phyloP scores from a whole-genome alignment of 208 protist genomes.

The Leishmania mexicana region DNA sequence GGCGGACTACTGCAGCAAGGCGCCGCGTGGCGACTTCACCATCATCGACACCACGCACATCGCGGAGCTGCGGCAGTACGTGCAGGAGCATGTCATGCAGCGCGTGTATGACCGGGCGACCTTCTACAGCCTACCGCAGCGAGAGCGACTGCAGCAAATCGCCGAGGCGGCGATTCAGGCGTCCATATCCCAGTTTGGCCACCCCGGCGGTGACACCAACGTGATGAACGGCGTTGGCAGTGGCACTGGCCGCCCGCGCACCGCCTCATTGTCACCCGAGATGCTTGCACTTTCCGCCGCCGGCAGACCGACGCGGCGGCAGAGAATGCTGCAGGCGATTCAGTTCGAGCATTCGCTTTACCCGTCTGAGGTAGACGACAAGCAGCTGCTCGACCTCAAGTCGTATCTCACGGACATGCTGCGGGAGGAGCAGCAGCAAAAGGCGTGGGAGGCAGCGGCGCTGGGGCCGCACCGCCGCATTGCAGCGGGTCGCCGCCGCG shows the following conservation, averaged over 20 bases:
- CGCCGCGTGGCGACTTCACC: slow-evolving; percentile 71
- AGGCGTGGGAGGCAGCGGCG: slow-evolving; percentile 29
- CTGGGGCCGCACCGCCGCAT: slow-evolving; percentile 25
- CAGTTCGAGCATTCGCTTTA: slow-evolving; percentile 88
- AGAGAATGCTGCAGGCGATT: slow-evolving; percentile 46
- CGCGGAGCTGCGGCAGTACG: slow-evolving; percentile 58
- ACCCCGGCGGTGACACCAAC: slow-evolving; percentile 33
- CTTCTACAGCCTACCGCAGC: slow-evolving; percentile 70
- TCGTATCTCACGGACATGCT: slow-evolving; percentile 80
- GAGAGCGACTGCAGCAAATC: slow-evolving; percentile 48
- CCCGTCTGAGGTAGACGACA: slow-evolving; percentile 74
- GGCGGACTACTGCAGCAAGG: slow-evolving; percentile 72
- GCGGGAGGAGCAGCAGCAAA: slow-evolving; percentile 45
- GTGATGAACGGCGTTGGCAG: slow-evolving; percentile 17
- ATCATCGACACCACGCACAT: slow-evolving; percentile 76
- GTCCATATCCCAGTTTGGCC: slow-evolving; percentile 29
- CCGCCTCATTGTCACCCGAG: slow-evolving; percentile 10
- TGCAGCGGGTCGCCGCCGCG: slow-evolving; percentile 24
- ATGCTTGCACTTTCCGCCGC: slow-evolving; percentile 23
- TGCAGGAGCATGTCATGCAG: slow-evolving; percentile 71
- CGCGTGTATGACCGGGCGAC: slow-evolving; percentile 79
- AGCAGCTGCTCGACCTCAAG: slow-evolving; percentile 81
- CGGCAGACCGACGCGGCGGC: slow-evolving; percentile 19
- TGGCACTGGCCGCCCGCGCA: slow-evolving; percentile 22
- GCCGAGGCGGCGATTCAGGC: slow-evolving; percentile 46